phyloP scores from a whole-genome alignment of 495 filamentous ascomycete genomes.

The Corynascus novoguineensis region DNA sequence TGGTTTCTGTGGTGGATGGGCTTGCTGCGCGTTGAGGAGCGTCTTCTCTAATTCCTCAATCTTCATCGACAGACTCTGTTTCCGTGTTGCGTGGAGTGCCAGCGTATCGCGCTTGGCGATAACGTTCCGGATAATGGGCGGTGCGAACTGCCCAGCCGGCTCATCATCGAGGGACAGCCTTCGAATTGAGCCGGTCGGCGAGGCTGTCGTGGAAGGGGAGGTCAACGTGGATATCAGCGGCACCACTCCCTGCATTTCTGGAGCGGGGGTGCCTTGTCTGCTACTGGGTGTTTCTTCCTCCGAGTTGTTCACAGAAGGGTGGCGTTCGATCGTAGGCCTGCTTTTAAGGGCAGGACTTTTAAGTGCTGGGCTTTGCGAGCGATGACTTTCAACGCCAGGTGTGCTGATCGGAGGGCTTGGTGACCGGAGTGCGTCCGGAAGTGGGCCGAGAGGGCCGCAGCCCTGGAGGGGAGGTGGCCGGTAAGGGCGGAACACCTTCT shows the following conservation, averaged over 20 bases:
- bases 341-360: background rate
- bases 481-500: constrained; percentile 6
- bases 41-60: constrained; percentile 40
- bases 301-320: background rate
- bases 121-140: constrained; percentile 39
- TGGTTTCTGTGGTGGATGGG: constrained; percentile 3
- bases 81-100: constrained; percentile 26
- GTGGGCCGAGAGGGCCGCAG: constrained; percentile 2
- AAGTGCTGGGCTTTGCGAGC: background rate
- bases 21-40: constrained; percentile 22
- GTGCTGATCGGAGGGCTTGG: constrained; percentile 1
- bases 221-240: constrained; percentile 12
- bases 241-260: background rate
- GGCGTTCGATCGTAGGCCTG: background rate
- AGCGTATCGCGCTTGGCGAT: constrained; percentile 41
- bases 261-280: background rate
- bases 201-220: constrained; percentile 8
- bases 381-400: background rate
- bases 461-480: constrained; percentile 5
- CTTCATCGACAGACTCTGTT: constrained; percentile 41
- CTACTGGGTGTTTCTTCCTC: constrained; percentile 5
- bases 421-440: constrained; percentile 4
- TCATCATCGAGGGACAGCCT: constrained; percentile 19
- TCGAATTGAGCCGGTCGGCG: constrained; percentile 14
- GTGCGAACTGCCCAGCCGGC: constrained; percentile 22